Percentiles rank a stretch among this genome's conserved stretches.
These are phyloP conservation scores for Herpetomonas samuelpessoai DNA, from an alignment of 208 protist species.

Conservation along the genomic window DNA sequence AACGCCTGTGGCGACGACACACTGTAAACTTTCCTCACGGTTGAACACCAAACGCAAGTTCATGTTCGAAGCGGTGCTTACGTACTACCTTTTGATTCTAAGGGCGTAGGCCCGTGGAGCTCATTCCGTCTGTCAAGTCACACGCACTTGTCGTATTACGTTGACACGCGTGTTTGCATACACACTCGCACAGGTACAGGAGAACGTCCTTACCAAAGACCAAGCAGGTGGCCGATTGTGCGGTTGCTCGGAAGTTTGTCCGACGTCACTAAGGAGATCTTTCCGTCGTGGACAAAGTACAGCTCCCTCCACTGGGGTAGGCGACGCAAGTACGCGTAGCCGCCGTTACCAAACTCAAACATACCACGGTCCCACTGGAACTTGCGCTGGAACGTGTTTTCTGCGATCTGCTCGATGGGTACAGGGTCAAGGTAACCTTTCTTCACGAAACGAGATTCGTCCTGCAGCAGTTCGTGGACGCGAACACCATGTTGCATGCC, in stretches of 20 bases:
- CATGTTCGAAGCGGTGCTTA: too few species aligned
- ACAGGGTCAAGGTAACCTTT: slow-evolving; percentile 78
- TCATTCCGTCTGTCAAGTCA: too few species aligned
- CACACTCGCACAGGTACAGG: too few species aligned
- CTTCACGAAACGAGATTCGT: slow-evolving; percentile 71
- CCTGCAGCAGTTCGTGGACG: slow-evolving; percentile 53
- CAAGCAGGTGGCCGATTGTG: slow-evolving; percentile 42
- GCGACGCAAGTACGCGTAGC: slow-evolving; percentile 39
- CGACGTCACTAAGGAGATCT: slow-evolving; percentile 73
- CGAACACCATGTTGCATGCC: slow-evolving; percentile 80
- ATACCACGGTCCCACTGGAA: slow-evolving; percentile 87
- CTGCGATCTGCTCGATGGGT: slow-evolving; percentile 79
- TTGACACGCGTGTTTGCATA: too few species aligned
- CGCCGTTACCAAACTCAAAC: slow-evolving; percentile 69
- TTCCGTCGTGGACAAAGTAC: slow-evolving; percentile 79
- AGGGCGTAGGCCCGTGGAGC: too few species aligned
- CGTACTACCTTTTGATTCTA: too few species aligned
- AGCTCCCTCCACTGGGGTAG: slow-evolving; percentile 78
- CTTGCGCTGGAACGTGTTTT: slow-evolving; percentile 83
- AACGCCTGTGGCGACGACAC: too few species aligned
- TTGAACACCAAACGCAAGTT: too few species aligned
- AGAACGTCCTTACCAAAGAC: slow-evolving; percentile 13
- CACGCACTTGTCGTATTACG: too few species aligned
- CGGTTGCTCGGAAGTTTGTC: slow-evolving; percentile 55
- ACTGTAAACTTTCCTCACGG: too few species aligned